Evolutionary conservation across 1,284 basidiomycete species (phyloP).

Genomic region (Xanthoconium separans): DNA sequence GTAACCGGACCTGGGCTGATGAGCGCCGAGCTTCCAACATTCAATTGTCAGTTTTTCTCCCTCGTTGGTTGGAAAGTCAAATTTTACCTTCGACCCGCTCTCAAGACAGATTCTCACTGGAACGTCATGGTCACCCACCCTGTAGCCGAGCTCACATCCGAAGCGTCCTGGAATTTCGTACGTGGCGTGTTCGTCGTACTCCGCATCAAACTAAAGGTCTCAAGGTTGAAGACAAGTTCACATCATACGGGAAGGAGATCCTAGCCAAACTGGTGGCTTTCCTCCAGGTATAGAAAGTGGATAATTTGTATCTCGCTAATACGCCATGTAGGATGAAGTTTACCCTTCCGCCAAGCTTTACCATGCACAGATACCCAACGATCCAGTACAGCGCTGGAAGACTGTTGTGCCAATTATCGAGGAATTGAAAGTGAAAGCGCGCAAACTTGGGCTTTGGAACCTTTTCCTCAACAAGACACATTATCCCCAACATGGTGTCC

Average conservation of each 20-base stretch:
- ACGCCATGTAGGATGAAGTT: slow-evolving; percentile 73
- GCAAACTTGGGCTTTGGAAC: slow-evolving; percentile 92
- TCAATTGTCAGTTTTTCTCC: too few relatives aligned
- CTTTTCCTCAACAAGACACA: slow-evolving; percentile 93
- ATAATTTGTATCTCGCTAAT: slow-evolving; percentile 6
- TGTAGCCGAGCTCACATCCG: slow-evolving; percentile 70
- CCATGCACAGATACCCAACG: slow-evolving; percentile 80
- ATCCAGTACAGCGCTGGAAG: slow-evolving; percentile 81
- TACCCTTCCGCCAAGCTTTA: slow-evolving; percentile 78
- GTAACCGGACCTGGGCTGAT: slow-evolving; percentile 8
- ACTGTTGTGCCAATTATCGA: slow-evolving; percentile 79
- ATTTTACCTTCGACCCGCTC: neutral
- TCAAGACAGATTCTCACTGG: neutral
- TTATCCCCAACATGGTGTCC: slow-evolving; percentile 87
- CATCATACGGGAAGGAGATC: slow-evolving; percentile 82
- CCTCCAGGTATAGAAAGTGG: slow-evolving; percentile 63
- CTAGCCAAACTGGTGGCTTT: slow-evolving; percentile 84
- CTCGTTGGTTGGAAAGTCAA: too few relatives aligned
- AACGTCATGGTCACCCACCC: slow-evolving; percentile 48
- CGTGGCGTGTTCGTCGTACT: slow-evolving; percentile 18
- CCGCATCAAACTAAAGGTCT: slow-evolving; percentile 4
- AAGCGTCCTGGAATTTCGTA: slow-evolving; percentile 82
- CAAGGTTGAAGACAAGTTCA: slow-evolving; percentile 90
- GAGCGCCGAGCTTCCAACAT: too few relatives aligned
- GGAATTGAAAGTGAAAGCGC: slow-evolving; percentile 87